phyloP scores from a whole-genome alignment of 2,329 filamentous ascomycete species.

The Penicillium sp. region DNA sequence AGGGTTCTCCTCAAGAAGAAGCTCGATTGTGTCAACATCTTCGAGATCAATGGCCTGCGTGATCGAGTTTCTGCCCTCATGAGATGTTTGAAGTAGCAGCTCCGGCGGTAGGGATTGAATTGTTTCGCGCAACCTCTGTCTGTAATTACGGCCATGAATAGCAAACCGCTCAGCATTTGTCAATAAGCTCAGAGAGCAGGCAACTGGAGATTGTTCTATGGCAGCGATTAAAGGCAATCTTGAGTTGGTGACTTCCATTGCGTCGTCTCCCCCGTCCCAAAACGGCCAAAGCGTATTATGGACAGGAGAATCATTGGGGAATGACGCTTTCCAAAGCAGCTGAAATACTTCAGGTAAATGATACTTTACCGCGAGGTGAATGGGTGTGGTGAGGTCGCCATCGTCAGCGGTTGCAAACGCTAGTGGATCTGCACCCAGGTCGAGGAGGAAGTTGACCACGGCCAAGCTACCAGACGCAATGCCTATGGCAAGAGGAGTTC shows the following conservation, averaged over 20 bases:
- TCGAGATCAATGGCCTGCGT: constrained; percentile 16
- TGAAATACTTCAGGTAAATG: constrained; percentile 4
- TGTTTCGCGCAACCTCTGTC: not conserved
- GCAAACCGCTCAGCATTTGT: constrained; percentile 15
- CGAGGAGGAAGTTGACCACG: constrained; percentile 4
- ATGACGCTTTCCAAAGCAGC: constrained; percentile 8
- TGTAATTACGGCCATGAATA: constrained; percentile 7
- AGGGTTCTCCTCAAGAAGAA: constrained; percentile 2
- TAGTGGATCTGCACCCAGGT: constrained; percentile 2
- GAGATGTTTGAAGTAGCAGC: constrained; percentile 5
- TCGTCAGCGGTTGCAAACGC: not conserved
- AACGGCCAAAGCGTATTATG: too few relatives aligned
- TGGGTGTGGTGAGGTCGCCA: not conserved
- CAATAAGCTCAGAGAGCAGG: constrained; percentile 9
- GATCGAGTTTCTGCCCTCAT: constrained; percentile 11
- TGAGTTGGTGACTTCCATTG: not conserved
- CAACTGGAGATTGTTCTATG: constrained; percentile 8
- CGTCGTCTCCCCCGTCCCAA: too few relatives aligned
- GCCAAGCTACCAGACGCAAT: constrained; percentile 4
- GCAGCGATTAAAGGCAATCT: not conserved
- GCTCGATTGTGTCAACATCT: constrained; percentile 10
- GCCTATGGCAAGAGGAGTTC: constrained; percentile 10
- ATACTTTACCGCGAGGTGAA: constrained; percentile 14
- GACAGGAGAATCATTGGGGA: not conserved
- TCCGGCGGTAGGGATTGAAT: constrained; percentile 5